phyloP scores from a whole-genome alignment of 139 green algal species.

The Picochlorum sp. region DNA sequence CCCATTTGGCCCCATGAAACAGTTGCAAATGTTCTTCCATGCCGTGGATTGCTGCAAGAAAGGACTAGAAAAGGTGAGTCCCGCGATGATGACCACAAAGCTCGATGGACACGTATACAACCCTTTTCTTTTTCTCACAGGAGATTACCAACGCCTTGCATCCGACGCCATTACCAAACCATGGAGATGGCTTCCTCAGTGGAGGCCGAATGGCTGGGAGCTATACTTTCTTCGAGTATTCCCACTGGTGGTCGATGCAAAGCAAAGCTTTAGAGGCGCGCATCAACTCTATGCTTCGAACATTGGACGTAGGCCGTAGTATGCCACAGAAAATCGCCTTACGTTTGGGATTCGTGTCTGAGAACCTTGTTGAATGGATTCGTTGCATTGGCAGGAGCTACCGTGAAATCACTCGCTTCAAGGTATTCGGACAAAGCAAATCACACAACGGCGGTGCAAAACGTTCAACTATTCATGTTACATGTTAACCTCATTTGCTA shows the following conservation, averaged over 20 bases:
- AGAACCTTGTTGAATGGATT: slow-evolving; percentile 2
- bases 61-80: slow-evolving; percentile 13
- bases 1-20: slow-evolving; percentile 25
- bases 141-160: neutral
- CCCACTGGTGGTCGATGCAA: neutral
- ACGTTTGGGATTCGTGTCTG: neutral
- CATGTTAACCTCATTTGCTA: too few relatives aligned
- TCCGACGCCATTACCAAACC: slow-evolving; percentile 5
- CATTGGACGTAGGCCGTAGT: slow-evolving; percentile 4
- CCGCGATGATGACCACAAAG: neutral
- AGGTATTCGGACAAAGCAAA: neutral
- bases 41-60: neutral
- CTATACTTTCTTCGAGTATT: slow-evolving; percentile 14
- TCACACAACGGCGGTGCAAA: neutral
- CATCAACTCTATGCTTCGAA: slow-evolving; percentile 1
- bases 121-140: neutral
- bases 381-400: neutral
- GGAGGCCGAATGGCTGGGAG: slow-evolving; percentile 9
- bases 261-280: neutral
- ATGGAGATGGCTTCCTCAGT: slow-evolving; percentile 3
- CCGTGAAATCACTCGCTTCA: neutral
- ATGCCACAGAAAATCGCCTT: neutral
- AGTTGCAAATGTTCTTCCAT: slow-evolving; percentile 28
- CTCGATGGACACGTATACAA: neutral
- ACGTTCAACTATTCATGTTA: neutral